Evolutionary conservation across 2,329 filamentous ascomycete genomes (phyloP).

Genomic region (Aspergillus transmontanensis): DNA sequence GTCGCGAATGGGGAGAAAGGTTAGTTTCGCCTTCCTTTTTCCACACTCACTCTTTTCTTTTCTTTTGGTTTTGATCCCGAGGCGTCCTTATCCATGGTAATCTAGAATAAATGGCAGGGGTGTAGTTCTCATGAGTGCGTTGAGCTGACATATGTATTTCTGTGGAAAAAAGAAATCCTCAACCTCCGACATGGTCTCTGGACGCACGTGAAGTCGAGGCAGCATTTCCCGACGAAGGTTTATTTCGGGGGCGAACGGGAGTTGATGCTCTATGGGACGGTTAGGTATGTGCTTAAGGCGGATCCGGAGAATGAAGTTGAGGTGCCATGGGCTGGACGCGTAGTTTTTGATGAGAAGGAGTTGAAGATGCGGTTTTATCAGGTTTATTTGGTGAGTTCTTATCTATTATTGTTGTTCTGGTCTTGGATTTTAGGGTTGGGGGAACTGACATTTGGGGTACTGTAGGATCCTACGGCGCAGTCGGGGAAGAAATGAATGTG

Average conservation of each 20-base stretch:
- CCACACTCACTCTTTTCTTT: too few species aligned
- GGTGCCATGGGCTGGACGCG: slow-evolving; percentile 41
- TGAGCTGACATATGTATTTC: too few species aligned
- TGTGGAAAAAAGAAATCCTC: slow-evolving; percentile 31
- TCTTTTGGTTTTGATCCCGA: too few species aligned
- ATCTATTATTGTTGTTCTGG: background rate
- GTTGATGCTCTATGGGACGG: slow-evolving; percentile 42
- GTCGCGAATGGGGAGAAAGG: slow-evolving; percentile 34
- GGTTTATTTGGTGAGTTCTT: slow-evolving; percentile 41
- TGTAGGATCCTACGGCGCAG: slow-evolving; percentile 38
- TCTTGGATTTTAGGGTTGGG: background rate
- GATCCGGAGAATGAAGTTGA: slow-evolving; percentile 33
- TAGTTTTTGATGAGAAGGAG: slow-evolving; percentile 34
- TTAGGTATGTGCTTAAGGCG: slow-evolving; percentile 37
- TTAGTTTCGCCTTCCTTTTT: slow-evolving; percentile 15
- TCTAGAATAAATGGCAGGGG: too few species aligned
- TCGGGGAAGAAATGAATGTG: slow-evolving; percentile 34
- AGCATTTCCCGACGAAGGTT: slow-evolving; percentile 32
- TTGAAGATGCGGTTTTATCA: slow-evolving; percentile 44
- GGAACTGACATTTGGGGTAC: background rate
- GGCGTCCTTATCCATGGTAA: too few species aligned
- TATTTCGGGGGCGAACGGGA: slow-evolving; percentile 37
- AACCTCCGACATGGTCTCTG: slow-evolving; percentile 38
- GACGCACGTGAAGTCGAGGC: slow-evolving; percentile 38
- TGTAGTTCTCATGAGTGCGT: too few species aligned